Evolutionary conservation across 2,329 filamentous ascomycete genomes (phyloP), one percentile per base, ranked within the genome.

Genomic region (Pezizomycotina sp.): DNA sequence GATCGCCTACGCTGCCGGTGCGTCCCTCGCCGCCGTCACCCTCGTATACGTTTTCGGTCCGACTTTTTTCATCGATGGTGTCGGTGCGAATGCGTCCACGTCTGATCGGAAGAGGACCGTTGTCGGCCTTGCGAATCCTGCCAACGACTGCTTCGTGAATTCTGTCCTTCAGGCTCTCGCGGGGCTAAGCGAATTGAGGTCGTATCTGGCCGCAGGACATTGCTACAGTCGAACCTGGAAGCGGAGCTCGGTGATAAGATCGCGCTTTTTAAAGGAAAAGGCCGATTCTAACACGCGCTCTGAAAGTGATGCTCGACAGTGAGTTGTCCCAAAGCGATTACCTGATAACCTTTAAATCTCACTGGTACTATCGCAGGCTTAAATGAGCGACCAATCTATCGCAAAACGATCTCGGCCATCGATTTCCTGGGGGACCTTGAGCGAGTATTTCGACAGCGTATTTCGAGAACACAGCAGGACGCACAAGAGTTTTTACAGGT

Each of bases 401-500:
- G 74, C 54, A 98, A 95, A 63, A 89, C 82, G 0, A 91, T 95
- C 36, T 83, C 80, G 10, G 83, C 86, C 3, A 69, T 72, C n/a
- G 68, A 68, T 1, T 93, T 98, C 54, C 77, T 98, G 27, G 65
- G 69, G 45, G 76, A 79, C 0, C 63, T 98, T 33, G 89, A 98
- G 60, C 63, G 65, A 19, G 83, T 86, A 1, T 98, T 93, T 53
- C 72, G 73, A 37, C 86, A 91, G 52, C 74, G 80, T 50, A 92
- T 98, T 50, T 93, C 80, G 54, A 69, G 86, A 35, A 82, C 89
- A 54, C 89, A 98, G 58, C 89, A 98, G 58, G 89, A 98, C 61
- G 89, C 89, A 7, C 89, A 98, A 54, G 89, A 98, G 56, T 93
- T 98, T 47, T 60, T 98, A 37, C 89, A 98, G 60, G 76, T 95